phyloP scores from a whole-genome alignment of 2,329 filamentous ascomycete genomes.

The Calonectria hawksworthii region DNA sequence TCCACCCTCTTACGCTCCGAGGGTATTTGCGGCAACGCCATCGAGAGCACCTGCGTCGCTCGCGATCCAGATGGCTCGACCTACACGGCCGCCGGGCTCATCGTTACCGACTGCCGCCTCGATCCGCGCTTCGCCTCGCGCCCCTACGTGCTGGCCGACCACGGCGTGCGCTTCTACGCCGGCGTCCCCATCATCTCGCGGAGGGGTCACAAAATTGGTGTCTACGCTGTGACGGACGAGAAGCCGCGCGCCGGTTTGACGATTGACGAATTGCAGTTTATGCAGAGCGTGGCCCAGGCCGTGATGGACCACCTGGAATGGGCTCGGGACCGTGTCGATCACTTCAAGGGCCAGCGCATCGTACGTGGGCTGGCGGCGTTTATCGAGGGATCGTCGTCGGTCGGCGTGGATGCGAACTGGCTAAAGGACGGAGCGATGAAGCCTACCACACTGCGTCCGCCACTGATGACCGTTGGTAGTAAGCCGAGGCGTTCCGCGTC shows the following conservation, averaged over 20 bases:
- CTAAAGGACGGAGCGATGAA: constrained; percentile 25
- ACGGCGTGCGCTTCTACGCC: constrained; percentile 54
- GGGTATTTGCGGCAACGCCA: constrained; percentile 51
- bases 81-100: constrained; percentile 47
- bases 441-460: constrained; percentile 32
- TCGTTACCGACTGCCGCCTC: constrained; percentile 48
- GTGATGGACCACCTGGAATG: constrained; percentile 74
- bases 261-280: constrained; percentile 63
- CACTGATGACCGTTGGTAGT: constrained; percentile 34
- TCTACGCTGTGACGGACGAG: constrained; percentile 71
- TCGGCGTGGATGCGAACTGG: constrained; percentile 30
- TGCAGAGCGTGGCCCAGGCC: constrained; percentile 69
- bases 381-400: constrained; percentile 61
- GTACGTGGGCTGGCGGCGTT: constrained; percentile 68
- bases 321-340: constrained; percentile 65
- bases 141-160: constrained; percentile 49
- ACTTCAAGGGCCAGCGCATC: constrained; percentile 66
- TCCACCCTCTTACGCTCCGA: constrained; percentile 48
- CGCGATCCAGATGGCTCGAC: constrained; percentile 40
- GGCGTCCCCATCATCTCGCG: constrained; percentile 72
- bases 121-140: constrained; percentile 51
- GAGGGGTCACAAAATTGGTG: constrained; percentile 69
- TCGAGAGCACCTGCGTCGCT: constrained; percentile 43
- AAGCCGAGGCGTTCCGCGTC: constrained; percentile 28
- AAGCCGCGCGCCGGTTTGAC: constrained; percentile 65